Evolutionary conservation across 2,329 filamentous ascomycete genomes (phyloP), one percentile per base, ranked within the genome.

Genomic region (Trichoderma gracile): DNA sequence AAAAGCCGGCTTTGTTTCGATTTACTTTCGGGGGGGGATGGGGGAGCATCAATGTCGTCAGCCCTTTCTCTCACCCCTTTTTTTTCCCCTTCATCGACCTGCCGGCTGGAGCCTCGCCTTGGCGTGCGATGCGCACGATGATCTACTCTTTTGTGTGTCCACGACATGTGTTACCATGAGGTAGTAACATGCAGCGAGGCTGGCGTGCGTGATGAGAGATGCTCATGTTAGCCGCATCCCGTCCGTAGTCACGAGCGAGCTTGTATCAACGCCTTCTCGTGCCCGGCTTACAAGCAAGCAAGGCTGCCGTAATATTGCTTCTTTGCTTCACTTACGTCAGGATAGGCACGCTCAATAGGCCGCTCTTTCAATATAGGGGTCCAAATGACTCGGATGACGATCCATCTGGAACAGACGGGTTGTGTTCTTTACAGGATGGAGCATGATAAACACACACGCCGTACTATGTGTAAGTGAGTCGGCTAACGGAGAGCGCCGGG

Each of bases 371-470:
- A 47, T n/a, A 47, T 25, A 58, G 55, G 55, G 56, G 46, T 59
- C 56, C 56, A 50, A 27, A 50, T 59, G 56, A 59, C 56, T 59
- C 56, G 45, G 30, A 45, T 27, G 56, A 59, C 45, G 56, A 59
- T 59, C 45, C 15, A 33, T 59, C 56, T 59, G 17, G 38, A 50
- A 30, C 27, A 21, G 30, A 45, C 42, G 0, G 0, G 8, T 8
- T 45, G n/a, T 5, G 42, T 45, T 17, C 15, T n/a, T 12, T 14
- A 38, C 33, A 38, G 33, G 33, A 38, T 8, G 33, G 10, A 30
- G 30, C 30, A 9, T 30, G 2, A 30, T 2, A 38, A 3, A 38
- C 33, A 14, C 10, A 14, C 33, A 38, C 10, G 33, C 33, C 10
- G 3, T 38, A 3, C 33, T 9, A 14, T 38, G 33, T 38, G 33